phyloP scores from a whole-genome alignment of 176 grass and related monocot genomes.

The Cenchrus purpureus region DNA sequence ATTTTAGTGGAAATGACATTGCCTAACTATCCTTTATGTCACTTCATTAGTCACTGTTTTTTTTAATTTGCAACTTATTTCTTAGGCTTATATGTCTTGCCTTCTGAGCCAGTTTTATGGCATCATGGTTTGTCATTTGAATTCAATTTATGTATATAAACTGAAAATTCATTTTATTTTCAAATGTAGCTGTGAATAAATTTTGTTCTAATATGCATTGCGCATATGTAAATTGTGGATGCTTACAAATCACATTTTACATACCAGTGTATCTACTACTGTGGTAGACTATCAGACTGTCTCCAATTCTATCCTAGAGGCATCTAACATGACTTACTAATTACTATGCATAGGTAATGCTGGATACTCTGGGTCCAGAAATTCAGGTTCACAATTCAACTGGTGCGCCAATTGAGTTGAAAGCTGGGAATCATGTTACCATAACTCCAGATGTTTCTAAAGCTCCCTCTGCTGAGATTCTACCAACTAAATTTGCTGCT shows the following conservation, averaged over 20 bases:
- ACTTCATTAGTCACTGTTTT: background rate
- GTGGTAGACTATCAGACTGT: background rate
- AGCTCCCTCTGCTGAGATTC: slow-evolving; percentile 63
- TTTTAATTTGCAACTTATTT: background rate
- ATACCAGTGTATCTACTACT: background rate
- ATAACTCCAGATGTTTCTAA: slow-evolving; percentile 82
- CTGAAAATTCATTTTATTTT: background rate
- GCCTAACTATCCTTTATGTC: background rate
- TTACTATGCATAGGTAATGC: slow-evolving; percentile 71
- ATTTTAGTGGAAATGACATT: background rate
- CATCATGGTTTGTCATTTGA: slow-evolving; percentile 6
- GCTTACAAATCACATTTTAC: slow-evolving; percentile 1
- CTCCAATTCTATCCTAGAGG: background rate
- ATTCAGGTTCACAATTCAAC: slow-evolving; percentile 87
- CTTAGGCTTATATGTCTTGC: background rate
- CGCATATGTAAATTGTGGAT: background rate
- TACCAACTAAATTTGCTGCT: slow-evolving; percentile 78
- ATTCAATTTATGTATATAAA: slow-evolving; percentile 2
- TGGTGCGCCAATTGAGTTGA: slow-evolving; percentile 70
- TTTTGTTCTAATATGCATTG: background rate
- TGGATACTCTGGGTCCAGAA: slow-evolving; percentile 97
- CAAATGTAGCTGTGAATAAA: background rate
- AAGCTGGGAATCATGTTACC: slow-evolving; percentile 70
- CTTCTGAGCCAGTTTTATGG: background rate
- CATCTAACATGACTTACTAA: slow-evolving; percentile 31